Evolutionary conservation across 2,329 filamentous ascomycete species (phyloP).

Genomic region (Aspergillus amoenus): DNA sequence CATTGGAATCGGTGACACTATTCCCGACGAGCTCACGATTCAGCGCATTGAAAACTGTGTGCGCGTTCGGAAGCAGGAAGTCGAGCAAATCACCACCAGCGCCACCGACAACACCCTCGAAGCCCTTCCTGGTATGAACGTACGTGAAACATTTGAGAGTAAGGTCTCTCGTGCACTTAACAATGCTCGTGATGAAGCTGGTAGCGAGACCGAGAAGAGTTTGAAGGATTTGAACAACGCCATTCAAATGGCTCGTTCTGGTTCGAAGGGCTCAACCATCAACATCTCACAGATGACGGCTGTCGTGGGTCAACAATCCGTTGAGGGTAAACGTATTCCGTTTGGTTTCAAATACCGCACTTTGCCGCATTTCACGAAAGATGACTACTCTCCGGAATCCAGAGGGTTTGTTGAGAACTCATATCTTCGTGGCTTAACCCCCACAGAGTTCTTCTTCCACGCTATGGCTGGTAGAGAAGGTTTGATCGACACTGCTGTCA

Average conservation of each 20-base stretch:
- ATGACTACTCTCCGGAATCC: conserved; percentile 96
- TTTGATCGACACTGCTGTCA: conserved; percentile 99
- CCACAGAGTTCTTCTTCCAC: conserved; percentile 98
- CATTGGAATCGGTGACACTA: conserved; percentile 97
- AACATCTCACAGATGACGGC: conserved; percentile 99
- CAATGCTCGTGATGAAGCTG: conserved; percentile 92
- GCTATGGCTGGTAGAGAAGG: conserved; percentile 99
- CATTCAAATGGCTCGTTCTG: conserved; percentile 91
- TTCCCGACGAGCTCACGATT: conserved; percentile 84
- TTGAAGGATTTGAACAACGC: conserved; percentile 96
- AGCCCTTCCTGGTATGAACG: conserved; percentile 95
- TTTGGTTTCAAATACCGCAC: conserved; percentile 99
- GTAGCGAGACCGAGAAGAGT: conserved; percentile 86
- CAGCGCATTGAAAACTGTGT: conserved; percentile 81
- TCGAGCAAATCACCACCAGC: conserved; percentile 69
- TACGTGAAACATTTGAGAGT: conserved; percentile 96
- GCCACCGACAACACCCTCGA: conserved; percentile 88
- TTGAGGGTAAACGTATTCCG: conserved; percentile 97
- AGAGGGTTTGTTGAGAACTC: conserved; percentile 99
- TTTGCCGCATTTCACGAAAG: conserved; percentile 96
- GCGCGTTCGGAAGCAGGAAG: conserved; percentile 75
- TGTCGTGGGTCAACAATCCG: conserved; percentile 94
- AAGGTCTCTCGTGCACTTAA: conserved; percentile 94
- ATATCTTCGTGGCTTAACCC: conserved; percentile 91
- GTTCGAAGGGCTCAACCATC: conserved; percentile 97